These are phyloP conservation scores for Sporothrix brasiliensis DNA, from an alignment of 2,329 filamentous ascomycete species.

Conservation along the genomic window DNA sequence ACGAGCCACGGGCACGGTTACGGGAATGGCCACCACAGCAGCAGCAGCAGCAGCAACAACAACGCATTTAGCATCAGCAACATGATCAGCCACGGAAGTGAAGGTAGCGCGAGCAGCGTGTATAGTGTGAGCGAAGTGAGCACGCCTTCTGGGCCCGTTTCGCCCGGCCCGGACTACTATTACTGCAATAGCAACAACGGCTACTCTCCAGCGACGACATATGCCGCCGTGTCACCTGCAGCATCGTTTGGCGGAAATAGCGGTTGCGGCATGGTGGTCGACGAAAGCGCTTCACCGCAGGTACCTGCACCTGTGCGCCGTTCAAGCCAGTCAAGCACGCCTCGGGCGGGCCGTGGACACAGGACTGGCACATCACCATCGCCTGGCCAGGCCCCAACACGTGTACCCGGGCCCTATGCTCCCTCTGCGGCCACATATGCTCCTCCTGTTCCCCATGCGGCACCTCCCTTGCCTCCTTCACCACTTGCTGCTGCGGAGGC, in stretches of 20 bases:
- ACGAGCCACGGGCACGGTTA: background rate
- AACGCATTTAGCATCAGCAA: slow-evolving; percentile 28
- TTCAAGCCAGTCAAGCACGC: background rate
- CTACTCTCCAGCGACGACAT: slow-evolving; percentile 19
- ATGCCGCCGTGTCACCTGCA: slow-evolving; percentile 14
- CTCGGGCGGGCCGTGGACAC: background rate
- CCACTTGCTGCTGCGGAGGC: background rate
- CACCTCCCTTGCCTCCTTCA: slow-evolving; percentile 11
- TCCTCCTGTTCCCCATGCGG: background rate
- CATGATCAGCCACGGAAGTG: slow-evolving; percentile 30
- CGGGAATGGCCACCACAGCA: background rate
- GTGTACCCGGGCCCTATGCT: background rate
- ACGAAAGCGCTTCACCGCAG: slow-evolving; percentile 7
- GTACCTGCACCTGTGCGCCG: background rate
- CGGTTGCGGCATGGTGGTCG: slow-evolving; percentile 6
- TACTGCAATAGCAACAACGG: slow-evolving; percentile 28
- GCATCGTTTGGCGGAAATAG: background rate
- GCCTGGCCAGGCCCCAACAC: background rate
- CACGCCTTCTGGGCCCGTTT: slow-evolving; percentile 26
- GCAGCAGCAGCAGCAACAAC: slow-evolving; percentile 17
- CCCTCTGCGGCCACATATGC: background rate
- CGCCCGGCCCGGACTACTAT: slow-evolving; percentile 24
- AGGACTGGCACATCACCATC: slow-evolving; percentile 22
- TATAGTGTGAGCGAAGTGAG: slow-evolving; percentile 26
- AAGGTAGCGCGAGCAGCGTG: slow-evolving; percentile 21